These are phyloP conservation scores for Lotus japonicus DNA, from an alignment of 306 rosid genomes.

Conservation along the genomic window DNA sequence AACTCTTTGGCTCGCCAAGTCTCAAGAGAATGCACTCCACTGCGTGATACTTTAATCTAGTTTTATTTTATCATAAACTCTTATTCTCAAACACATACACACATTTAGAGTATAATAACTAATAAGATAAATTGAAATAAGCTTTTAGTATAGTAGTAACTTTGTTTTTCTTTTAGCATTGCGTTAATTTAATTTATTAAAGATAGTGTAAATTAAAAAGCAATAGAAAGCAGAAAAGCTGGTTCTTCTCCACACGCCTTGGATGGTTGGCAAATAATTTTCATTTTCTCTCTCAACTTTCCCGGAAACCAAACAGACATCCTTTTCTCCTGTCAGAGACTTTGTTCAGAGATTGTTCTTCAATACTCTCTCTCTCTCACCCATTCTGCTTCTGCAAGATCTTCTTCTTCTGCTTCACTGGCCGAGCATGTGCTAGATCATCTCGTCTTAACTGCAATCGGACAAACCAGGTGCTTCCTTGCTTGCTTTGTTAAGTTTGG, in stretches of 20 bases:
- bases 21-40: too few relatives aligned
- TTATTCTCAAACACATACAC: too few relatives aligned
- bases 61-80: too few relatives aligned
- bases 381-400: conserved; percentile 27
- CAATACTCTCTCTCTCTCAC: neutral
- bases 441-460: conserved; percentile 2
- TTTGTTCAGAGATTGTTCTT: neutral
- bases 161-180: too few relatives aligned
- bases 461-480: conserved; percentile 19
- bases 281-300: conserved; percentile 35
- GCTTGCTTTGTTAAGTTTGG: neutral
- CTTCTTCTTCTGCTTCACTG: conserved; percentile 15
- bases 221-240: conserved; percentile 37
- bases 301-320: conserved; percentile 57
- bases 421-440: conserved; percentile 15
- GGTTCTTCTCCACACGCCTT: conserved; percentile 39
- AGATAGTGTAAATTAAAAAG: neutral
- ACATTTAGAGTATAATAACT: too few relatives aligned
- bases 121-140: too few relatives aligned
- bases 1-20: too few relatives aligned
- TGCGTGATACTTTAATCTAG: too few relatives aligned
- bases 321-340: conserved; percentile 25
- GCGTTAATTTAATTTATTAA: too few relatives aligned
- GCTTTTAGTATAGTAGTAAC: too few relatives aligned
- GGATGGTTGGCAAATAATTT: conserved; percentile 29